Evolutionary conservation across 2,329 filamentous ascomycete species (phyloP).

Genomic region (Helotiales sp.): DNA sequence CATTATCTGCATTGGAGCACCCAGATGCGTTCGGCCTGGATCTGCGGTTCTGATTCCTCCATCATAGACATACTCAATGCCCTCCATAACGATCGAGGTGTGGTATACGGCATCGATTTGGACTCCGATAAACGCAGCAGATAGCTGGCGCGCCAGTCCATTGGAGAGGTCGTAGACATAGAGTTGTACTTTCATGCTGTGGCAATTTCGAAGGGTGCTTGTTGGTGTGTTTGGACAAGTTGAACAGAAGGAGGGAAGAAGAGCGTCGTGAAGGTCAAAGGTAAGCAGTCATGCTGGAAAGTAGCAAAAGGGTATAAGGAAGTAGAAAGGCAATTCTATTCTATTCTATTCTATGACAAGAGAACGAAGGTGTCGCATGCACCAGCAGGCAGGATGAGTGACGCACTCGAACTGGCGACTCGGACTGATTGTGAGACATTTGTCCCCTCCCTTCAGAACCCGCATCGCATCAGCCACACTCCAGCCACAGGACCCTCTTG

Average conservation of each 20-base stretch:
- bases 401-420: slow-evolving; percentile 17
- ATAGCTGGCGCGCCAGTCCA: slow-evolving; percentile 57
- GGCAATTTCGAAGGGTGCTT: slow-evolving; percentile 2
- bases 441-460: too few species aligned
- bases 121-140: slow-evolving; percentile 60
- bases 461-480: background rate
- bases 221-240: background rate
- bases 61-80: slow-evolving; percentile 91
- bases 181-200: slow-evolving; percentile 73
- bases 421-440: slow-evolving; percentile 9
- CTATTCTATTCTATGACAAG: slow-evolving; percentile 26
- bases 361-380: slow-evolving; percentile 6
- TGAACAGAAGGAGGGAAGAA: background rate
- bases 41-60: slow-evolving; percentile 81
- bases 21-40: slow-evolving; percentile 86
- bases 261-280: background rate
- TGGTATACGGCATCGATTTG: slow-evolving; percentile 94
- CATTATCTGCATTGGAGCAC: slow-evolving; percentile 77
- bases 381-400: slow-evolving; percentile 22
- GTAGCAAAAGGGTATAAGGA: slow-evolving; percentile 4
- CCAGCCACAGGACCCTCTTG: background rate
- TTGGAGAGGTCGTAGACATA: slow-evolving; percentile 79
- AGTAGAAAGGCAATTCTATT: slow-evolving; percentile 22
- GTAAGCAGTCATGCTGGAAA: background rate
- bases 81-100: slow-evolving; percentile 83